Evolutionary conservation across 2,329 filamentous ascomycete species (phyloP).

Genomic region (Xylariaceae sp.): DNA sequence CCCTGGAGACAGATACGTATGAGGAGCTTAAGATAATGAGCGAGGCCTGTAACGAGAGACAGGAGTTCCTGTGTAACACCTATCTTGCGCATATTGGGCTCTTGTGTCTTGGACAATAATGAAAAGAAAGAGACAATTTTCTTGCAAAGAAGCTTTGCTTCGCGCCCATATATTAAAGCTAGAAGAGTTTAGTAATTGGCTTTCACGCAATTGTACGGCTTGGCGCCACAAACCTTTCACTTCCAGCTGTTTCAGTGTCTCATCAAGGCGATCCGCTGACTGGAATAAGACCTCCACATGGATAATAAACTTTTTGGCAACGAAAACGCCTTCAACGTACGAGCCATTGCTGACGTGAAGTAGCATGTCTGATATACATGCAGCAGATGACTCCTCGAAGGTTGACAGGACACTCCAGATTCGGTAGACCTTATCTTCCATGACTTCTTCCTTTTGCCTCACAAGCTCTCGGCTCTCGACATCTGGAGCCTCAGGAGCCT

Average conservation of each 20-base stretch:
- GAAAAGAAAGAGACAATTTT: slow-evolving; percentile 99
- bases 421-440: slow-evolving; percentile 95
- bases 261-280: slow-evolving; percentile 80
- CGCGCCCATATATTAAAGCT: slow-evolving; percentile 87
- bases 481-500: slow-evolving; percentile 44
- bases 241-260: slow-evolving; percentile 61
- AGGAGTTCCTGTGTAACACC: slow-evolving; percentile 97
- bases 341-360: slow-evolving; percentile 96
- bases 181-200: slow-evolving; percentile 25
- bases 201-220: neutral
- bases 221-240: slow-evolving; percentile 63
- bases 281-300: slow-evolving; percentile 92
- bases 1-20: slow-evolving; percentile 96
- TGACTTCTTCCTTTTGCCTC: slow-evolving; percentile 80
- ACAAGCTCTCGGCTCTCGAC: slow-evolving; percentile 68
- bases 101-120: slow-evolving; percentile 88
- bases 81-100: slow-evolving; percentile 81
- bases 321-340: slow-evolving; percentile 89
- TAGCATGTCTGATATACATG: slow-evolving; percentile 98
- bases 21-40: slow-evolving; percentile 94
- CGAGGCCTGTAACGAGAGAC: slow-evolving; percentile 92
- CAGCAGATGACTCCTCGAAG: slow-evolving; percentile 95
- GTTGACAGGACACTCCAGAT: slow-evolving; percentile 98
- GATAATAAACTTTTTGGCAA: slow-evolving; percentile 92
- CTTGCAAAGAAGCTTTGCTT: slow-evolving; percentile 99